phyloP scores from a whole-genome alignment of 371 early-diverging fungal genomes.

The Mucor racemosus region DNA sequence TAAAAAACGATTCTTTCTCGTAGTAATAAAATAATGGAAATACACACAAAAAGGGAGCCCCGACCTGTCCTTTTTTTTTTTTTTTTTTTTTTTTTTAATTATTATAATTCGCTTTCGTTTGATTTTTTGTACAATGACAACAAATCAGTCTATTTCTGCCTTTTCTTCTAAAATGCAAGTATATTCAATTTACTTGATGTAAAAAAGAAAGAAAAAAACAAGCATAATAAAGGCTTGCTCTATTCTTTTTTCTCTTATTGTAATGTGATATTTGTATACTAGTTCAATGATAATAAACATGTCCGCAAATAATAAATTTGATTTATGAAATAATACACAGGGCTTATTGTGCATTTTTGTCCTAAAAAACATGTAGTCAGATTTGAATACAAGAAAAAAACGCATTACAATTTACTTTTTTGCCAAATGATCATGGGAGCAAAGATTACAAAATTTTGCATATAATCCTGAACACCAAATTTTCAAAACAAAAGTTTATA shows the following conservation, averaged over 20 bases:
- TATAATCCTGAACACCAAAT: too few relatives aligned
- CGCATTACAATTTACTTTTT: neutral
- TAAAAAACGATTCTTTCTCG: neutral
- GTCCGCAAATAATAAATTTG: too few relatives aligned
- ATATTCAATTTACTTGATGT: neutral
- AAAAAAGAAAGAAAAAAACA: neutral
- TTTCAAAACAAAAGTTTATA: too few relatives aligned
- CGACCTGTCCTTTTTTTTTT: conserved; percentile 2
- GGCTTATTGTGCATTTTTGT: neutral
- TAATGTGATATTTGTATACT: too few relatives aligned
- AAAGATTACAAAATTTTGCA: neutral
- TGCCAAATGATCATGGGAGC: neutral
- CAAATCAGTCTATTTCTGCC: neutral
- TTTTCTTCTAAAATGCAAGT: neutral
- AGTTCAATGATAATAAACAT: too few relatives aligned
- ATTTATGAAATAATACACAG: neutral
- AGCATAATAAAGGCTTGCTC: too few relatives aligned
- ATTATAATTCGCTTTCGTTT: neutral
- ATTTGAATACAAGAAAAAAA: too few relatives aligned
- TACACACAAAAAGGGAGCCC: conserved; percentile 3
- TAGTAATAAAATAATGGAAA: conserved; percentile 1
- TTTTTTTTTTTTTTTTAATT: conserved; percentile 1
- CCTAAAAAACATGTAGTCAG: neutral
- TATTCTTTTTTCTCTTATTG: too few relatives aligned
- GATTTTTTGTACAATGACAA: neutral